phyloP scores from a whole-genome alignment of 768 basidiomycete species.

The Psilocybe azurescens region DNA sequence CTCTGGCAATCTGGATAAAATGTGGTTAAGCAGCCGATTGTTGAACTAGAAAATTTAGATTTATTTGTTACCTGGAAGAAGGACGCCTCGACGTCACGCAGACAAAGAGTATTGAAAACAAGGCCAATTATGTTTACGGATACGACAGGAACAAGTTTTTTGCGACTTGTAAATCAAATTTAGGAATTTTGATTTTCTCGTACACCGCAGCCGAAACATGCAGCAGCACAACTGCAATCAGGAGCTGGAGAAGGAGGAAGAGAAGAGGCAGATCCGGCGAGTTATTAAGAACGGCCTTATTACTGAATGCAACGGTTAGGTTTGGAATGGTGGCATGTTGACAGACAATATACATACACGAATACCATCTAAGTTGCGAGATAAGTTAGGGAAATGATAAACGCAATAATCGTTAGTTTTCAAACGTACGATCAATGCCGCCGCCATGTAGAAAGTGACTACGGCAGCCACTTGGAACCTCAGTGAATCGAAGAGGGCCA shows the following conservation, averaged over 20 bases:
- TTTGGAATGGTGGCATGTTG: constrained; percentile 4
- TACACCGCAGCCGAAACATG: constrained; percentile 56
- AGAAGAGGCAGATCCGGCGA: constrained; percentile 70
- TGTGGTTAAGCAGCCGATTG: background rate
- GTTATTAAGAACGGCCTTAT: constrained; percentile 76
- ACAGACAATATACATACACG: constrained; percentile 38
- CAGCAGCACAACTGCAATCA: constrained; percentile 70
- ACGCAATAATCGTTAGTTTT: background rate
- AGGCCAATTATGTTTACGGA: constrained; percentile 76
- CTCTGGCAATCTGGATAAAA: constrained; percentile 74
- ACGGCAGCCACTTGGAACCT: constrained; percentile 67
- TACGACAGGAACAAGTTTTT: constrained; percentile 68
- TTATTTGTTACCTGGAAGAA: constrained; percentile 70
- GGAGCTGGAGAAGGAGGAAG: constrained; percentile 71
- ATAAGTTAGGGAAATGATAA: constrained; percentile 1
- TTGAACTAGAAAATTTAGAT: background rate
- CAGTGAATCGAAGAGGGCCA: constrained; percentile 38
- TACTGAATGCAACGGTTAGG: constrained; percentile 42
- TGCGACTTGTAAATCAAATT: constrained; percentile 52
- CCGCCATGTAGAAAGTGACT: constrained; percentile 78
- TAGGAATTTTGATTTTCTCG: constrained; percentile 61
- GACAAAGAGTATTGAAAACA: constrained; percentile 80
- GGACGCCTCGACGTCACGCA: constrained; percentile 78
- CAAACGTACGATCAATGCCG: constrained; percentile 70
- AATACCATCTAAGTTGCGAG: constrained; percentile 50